Conservation (phyloP, 1,284 basidiomycete species). For the Neonothopanus nambi region DNA sequence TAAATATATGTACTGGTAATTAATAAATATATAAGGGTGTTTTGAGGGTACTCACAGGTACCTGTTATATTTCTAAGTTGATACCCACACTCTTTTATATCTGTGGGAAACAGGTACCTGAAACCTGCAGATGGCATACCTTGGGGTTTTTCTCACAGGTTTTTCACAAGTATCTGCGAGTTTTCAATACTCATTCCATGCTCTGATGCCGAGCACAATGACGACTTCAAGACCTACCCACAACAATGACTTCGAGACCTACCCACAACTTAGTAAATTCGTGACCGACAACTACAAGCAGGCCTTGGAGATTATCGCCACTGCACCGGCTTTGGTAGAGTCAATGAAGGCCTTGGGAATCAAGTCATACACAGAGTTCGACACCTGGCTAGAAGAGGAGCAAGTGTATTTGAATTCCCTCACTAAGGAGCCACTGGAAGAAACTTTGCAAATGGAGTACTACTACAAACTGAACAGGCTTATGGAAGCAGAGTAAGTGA, state of each 20-base stretch:
- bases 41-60: too few relatives aligned
- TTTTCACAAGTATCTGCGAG: too few relatives aligned
- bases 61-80: too few relatives aligned
- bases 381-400: slow-evolving; percentile 26
- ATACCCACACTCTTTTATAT: too few relatives aligned
- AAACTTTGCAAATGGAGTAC: slow-evolving; percentile 27
- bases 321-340: slow-evolving; percentile 11
- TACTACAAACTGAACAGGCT: slow-evolving; percentile 21
- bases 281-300: slow-evolving; percentile 28
- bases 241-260: slow-evolving; percentile 21
- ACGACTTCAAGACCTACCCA: too few relatives aligned
- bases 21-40: too few relatives aligned
- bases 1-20: too few relatives aligned
- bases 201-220: too few relatives aligned
- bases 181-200: too few relatives aligned
- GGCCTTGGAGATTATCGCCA: slow-evolving; percentile 23
- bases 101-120: too few relatives aligned
- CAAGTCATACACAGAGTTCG: slow-evolving; percentile 15
- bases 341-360: slow-evolving; percentile 20
- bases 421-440: slow-evolving; percentile 20
- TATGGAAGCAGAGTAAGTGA: slow-evolving; percentile 16
- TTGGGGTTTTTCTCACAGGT: too few relatives aligned
- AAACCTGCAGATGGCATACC: too few relatives aligned
- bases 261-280: slow-evolving; percentile 23
- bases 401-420: slow-evolving; percentile 20